These are phyloP conservation scores for Leptomonas pyrrhocoris DNA, from an alignment of 208 protist genomes.

Conservation along the genomic window DNA sequence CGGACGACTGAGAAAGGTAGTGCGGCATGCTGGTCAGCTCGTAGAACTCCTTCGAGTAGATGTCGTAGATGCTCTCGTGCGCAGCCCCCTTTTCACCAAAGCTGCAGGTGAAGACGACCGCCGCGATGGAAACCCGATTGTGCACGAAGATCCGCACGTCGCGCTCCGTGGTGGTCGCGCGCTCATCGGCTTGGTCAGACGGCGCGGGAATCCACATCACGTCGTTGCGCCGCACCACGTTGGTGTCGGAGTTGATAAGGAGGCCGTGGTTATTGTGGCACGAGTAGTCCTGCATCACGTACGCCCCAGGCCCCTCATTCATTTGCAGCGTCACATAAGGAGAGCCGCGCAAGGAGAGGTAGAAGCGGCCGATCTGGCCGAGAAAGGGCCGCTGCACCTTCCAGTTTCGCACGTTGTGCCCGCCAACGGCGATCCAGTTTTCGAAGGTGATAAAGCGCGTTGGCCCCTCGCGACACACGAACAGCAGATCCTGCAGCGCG, in stretches of 20 bases:
- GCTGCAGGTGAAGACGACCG: constrained; percentile 80
- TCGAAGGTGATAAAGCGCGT: constrained; percentile 70
- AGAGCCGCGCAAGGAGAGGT: constrained; percentile 68
- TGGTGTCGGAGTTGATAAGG: constrained; percentile 64
- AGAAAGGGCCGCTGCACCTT: constrained; percentile 66
- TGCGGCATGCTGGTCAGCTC: constrained; percentile 45
- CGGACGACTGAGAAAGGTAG: constrained; percentile 45
- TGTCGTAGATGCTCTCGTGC: constrained; percentile 72
- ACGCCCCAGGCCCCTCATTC: constrained; percentile 82
- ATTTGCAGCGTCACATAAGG: constrained; percentile 77
- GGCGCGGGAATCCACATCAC: constrained; percentile 75
- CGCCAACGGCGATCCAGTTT: constrained; percentile 84
- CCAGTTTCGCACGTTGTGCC: constrained; percentile 89
- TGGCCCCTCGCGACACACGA: constrained; percentile 79
- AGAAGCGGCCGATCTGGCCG: constrained; percentile 78
- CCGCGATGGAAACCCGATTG: constrained; percentile 82
- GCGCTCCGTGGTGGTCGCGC: constrained; percentile 28
- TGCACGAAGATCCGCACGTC: constrained; percentile 78
- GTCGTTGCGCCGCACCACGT: constrained; percentile 73
- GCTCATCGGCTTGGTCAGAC: constrained; percentile 29
- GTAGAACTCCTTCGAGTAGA: constrained; percentile 36
- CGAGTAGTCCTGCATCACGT: constrained; percentile 79
- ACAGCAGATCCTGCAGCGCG: constrained; percentile 79
- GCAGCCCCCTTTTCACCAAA: constrained; percentile 60
- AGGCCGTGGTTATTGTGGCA: constrained; percentile 78